Percentiles rank a stretch among this genome's conserved stretches.
These are phyloP conservation scores for Oryza australiensis DNA, from an alignment of 176 grass and related monocot species.

Conservation along the genomic window DNA sequence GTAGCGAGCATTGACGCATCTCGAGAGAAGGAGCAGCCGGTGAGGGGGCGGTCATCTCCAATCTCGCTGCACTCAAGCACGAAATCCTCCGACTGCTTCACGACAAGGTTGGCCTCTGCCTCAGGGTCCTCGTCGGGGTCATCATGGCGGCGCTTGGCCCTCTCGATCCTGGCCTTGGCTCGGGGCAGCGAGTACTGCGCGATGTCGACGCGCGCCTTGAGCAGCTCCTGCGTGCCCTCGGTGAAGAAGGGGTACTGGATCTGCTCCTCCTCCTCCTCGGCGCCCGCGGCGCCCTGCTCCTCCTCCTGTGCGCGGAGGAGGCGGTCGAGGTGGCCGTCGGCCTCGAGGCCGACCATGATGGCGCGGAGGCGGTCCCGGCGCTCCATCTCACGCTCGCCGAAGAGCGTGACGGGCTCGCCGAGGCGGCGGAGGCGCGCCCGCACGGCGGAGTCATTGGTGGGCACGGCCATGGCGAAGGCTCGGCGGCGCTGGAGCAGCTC, in stretches of 20 bases:
- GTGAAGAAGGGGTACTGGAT: slow-evolving; percentile 92
- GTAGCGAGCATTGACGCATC: slow-evolving; percentile 75
- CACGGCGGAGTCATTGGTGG: slow-evolving; percentile 88
- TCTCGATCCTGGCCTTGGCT: slow-evolving; percentile 69
- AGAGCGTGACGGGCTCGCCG: slow-evolving; percentile 85
- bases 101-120: slow-evolving; percentile 66
- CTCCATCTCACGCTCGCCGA: slow-evolving; percentile 90
- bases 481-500: slow-evolving; percentile 85
- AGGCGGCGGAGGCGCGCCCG: slow-evolving; percentile 76
- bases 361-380: slow-evolving; percentile 79
- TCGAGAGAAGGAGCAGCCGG: slow-evolving; percentile 81
- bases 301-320: slow-evolving; percentile 76
- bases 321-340: slow-evolving; percentile 69
- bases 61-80: slow-evolving; percentile 92
- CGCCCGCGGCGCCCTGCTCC: slow-evolving; percentile 50
- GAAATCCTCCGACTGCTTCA: slow-evolving; percentile 64
- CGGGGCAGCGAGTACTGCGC: slow-evolving; percentile 59
- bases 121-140: slow-evolving; percentile 89
- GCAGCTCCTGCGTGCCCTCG: slow-evolving; percentile 71
- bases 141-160: slow-evolving; percentile 66
- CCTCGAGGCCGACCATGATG: slow-evolving; percentile 82
- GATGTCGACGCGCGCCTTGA: slow-evolving; percentile 62
- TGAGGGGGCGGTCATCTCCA: slow-evolving; percentile 83
- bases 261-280: slow-evolving; percentile 49
- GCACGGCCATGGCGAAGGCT: slow-evolving; percentile 93